Conservation (phyloP, 257 asterid genomes). For the Scutellaria baicalensis region DNA sequence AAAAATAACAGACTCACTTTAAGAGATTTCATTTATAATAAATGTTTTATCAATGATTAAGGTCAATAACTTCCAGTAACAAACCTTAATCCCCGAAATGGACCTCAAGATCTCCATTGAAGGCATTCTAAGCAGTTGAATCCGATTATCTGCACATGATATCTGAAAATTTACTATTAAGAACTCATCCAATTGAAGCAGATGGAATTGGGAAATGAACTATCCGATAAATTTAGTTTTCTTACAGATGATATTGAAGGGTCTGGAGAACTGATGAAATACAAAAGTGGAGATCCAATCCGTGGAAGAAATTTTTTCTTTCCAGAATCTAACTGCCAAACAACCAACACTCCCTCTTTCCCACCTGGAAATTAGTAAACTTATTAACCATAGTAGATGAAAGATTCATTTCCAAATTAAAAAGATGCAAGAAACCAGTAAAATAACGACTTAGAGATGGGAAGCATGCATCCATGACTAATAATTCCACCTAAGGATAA, state of each 20-base stretch:
- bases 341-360: conserved; percentile 91
- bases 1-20: background rate
- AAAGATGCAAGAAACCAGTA: background rate
- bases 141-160: conserved; percentile 85
- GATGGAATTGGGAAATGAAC: background rate
- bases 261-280: conserved; percentile 69
- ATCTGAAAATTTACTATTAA: conserved; percentile 53
- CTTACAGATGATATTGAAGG: conserved; percentile 81
- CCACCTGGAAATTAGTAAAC: conserved; percentile 55
- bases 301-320: conserved; percentile 82
- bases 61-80: conserved; percentile 7
- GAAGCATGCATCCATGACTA: background rate
- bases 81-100: conserved; percentile 89
- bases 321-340: conserved; percentile 95
- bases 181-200: conserved; percentile 11
- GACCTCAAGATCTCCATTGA: conserved; percentile 71
- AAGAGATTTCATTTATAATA: background rate
- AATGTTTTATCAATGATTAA: background rate
- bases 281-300: conserved; percentile 75
- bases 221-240: background rate
- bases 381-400: background rate
- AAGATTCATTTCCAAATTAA: background rate
- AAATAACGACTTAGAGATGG: background rate
- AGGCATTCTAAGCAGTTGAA: conserved; percentile 78
- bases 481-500: background rate